Percentiles rank a stretch among this genome's conserved stretches.
Evolutionary conservation across 768 basidiomycete species (phyloP).

Genomic region (Amanita polypyramis): DNA sequence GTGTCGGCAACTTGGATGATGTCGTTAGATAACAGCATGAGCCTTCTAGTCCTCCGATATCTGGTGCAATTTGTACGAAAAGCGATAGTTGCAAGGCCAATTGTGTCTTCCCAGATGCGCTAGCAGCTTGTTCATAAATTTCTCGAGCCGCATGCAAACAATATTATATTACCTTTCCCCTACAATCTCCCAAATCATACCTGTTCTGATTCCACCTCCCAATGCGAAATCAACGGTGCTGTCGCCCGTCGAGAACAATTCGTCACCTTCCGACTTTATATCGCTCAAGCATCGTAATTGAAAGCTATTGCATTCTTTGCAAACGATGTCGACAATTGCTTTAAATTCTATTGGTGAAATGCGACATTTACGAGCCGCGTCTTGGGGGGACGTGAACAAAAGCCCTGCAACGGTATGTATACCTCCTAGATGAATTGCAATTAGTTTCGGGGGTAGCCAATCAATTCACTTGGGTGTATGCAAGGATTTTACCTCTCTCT

Average conservation of each 20-base stretch:
- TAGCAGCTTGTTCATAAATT: slow-evolving; percentile 19
- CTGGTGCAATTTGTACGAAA: slow-evolving; percentile 57
- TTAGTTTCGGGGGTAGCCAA: no score
- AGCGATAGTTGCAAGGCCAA: slow-evolving; percentile 78
- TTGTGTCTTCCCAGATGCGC: slow-evolving; percentile 93
- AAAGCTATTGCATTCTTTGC: slow-evolving; percentile 27
- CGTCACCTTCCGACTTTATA: slow-evolving; percentile 24
- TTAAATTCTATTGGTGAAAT: slow-evolving; percentile 39
- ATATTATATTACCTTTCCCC: slow-evolving; percentile 72
- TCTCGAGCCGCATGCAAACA: background rate
- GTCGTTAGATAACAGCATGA: slow-evolving; percentile 74
- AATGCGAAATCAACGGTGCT: slow-evolving; percentile 51
- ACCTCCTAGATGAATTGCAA: slow-evolving; percentile 27
- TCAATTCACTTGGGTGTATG: background rate
- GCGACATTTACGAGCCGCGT: slow-evolving; percentile 47
- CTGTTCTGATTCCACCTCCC: slow-evolving; percentile 70
- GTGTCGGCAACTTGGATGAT: slow-evolving; percentile 56
- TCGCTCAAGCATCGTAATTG: slow-evolving; percentile 31
- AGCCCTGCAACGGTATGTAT: slow-evolving; percentile 38
- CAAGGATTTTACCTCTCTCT: slow-evolving; percentile 19
- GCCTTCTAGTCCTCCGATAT: slow-evolving; percentile 49
- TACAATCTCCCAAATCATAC: slow-evolving; percentile 79
- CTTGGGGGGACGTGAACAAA: slow-evolving; percentile 35
- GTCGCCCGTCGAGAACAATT: slow-evolving; percentile 69
- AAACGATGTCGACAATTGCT: slow-evolving; percentile 39